Evolutionary conservation across 352 stramenopile species (phyloP).

Genomic region (Phytophthora foliorum): DNA sequence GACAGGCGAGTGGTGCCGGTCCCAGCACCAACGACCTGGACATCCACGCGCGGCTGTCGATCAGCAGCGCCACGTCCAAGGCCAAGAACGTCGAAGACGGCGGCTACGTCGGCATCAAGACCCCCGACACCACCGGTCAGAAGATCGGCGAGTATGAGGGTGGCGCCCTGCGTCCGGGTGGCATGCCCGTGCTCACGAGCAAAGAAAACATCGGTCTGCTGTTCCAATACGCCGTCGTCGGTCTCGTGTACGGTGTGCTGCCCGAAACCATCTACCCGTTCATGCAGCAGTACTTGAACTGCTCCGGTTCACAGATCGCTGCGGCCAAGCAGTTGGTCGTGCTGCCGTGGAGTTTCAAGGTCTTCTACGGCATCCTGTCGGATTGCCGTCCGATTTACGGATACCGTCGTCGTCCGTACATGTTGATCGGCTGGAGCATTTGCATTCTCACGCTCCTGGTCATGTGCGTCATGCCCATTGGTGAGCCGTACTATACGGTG

Average conservation of each 20-base stretch:
- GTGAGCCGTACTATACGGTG: conserved; percentile 58
- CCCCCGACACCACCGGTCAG: conserved; percentile 23
- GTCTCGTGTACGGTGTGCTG: conserved; percentile 55
- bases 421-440: conserved; percentile 66
- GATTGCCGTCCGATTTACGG: conserved; percentile 66
- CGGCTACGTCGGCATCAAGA: conserved; percentile 41
- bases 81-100: conserved; percentile 39
- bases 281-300: conserved; percentile 60
- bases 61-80: conserved; percentile 38
- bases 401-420: conserved; percentile 70
- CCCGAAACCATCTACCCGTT: conserved; percentile 65
- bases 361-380: conserved; percentile 71
- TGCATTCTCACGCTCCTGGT: conserved; percentile 53
- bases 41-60: conserved; percentile 42
- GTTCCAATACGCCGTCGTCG: conserved; percentile 60
- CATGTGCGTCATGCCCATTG: conserved; percentile 54
- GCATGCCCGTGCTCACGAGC: conserved; percentile 41
- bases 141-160: conserved; percentile 40
- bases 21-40: conserved; percentile 35
- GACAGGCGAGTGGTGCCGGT: background rate
- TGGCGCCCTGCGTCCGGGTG: conserved; percentile 53
- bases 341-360: conserved; percentile 72
- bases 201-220: conserved; percentile 52
- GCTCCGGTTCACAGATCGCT: conserved; percentile 35
- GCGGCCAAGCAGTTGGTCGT: conserved; percentile 44